Conservation (phyloP, 1,284 basidiomycete species). For the Apiotrichum mycotoxinovorans region DNA sequence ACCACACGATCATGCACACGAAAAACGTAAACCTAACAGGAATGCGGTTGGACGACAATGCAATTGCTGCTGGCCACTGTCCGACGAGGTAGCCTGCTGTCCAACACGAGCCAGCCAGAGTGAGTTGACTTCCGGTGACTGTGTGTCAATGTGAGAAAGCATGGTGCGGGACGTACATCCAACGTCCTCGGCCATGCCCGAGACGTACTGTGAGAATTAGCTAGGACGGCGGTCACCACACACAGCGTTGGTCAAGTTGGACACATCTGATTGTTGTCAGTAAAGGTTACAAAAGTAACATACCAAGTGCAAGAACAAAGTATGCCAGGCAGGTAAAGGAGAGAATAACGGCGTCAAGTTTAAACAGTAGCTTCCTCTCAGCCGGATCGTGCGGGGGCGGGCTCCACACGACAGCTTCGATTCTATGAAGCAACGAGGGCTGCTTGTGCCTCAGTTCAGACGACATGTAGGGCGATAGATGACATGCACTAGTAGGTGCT, state of each 20-base stretch:
- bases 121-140: slow-evolving; percentile 4
- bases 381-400: background rate
- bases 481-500: too few relatives aligned
- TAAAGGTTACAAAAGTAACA: background rate
- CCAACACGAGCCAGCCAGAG: background rate
- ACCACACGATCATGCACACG: slow-evolving; percentile 14
- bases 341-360: slow-evolving; percentile 6
- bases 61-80: slow-evolving; percentile 1
- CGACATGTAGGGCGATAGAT: too few relatives aligned
- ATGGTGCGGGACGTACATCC: background rate
- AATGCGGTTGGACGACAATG: background rate
- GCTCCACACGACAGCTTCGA: background rate
- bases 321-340: background rate
- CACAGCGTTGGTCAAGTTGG: slow-evolving; percentile 4
- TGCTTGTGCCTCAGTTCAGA: too few relatives aligned
- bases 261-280: background rate
- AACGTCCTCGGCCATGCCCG: slow-evolving; percentile 12
- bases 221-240: background rate
- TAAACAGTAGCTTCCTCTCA: slow-evolving; percentile 7
- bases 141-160: background rate
- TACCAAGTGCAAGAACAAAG: background rate
- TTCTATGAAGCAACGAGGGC: background rate
- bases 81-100: slow-evolving; percentile 9
- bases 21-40: slow-evolving; percentile 4
- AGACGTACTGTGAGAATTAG: background rate